Conservation (phyloP, 345 rosid species). For the Lepidium aucheri region DNA sequence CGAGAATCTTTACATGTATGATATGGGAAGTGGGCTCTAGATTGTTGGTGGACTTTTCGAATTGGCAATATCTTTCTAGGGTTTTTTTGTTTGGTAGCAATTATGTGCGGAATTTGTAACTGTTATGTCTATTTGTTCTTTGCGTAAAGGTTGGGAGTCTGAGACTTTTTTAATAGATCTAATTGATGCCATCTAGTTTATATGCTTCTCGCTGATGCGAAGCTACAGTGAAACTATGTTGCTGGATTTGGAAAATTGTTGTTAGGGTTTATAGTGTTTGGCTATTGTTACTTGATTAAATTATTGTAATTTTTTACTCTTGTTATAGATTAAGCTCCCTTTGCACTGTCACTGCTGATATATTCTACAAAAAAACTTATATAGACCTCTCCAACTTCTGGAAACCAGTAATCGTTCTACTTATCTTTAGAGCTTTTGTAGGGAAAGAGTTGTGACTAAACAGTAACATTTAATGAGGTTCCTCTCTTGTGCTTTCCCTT, state of each 20-base stretch:
- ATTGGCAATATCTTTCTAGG: background rate
- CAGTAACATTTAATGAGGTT: background rate
- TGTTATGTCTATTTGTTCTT: background rate
- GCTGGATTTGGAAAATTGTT: background rate
- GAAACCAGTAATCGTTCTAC: background rate
- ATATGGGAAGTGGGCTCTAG: background rate
- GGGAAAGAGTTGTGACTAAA: background rate
- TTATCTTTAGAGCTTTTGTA: background rate
- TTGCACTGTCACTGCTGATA: background rate
- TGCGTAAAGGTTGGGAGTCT: background rate
- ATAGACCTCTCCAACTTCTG: background rate
- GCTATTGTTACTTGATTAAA: background rate
- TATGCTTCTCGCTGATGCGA: background rate
- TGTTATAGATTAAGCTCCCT: background rate
- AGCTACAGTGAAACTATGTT: background rate
- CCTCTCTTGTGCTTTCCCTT: background rate
- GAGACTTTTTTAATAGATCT: background rate
- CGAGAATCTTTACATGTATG: background rate
- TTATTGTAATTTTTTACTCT: background rate
- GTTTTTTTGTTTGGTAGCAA: background rate
- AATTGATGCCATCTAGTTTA: background rate
- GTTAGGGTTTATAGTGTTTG: constrained; percentile 1
- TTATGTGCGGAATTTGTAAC: background rate
- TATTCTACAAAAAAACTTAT: background rate
- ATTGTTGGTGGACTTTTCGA: background rate